Evolutionary conservation across 352 stramenopile genomes (phyloP).

Genomic region (Pythium phragmiticola): DNA sequence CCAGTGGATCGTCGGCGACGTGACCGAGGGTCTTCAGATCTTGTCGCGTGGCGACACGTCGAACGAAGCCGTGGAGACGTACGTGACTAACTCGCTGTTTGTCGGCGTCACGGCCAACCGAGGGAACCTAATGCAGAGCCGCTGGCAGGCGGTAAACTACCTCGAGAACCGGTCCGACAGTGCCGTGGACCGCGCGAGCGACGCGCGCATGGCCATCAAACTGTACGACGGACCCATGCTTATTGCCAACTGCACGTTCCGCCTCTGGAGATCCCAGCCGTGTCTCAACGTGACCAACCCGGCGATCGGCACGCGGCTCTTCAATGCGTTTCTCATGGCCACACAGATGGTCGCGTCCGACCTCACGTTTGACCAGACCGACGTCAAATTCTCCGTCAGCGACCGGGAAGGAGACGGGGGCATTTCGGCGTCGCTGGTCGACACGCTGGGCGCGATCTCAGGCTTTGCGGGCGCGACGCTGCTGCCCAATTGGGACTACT

Average conservation of each 20-base stretch:
- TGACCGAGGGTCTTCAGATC: constrained; percentile 39
- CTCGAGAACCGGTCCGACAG: constrained; percentile 39
- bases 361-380: constrained; percentile 31
- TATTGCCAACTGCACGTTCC: constrained; percentile 36
- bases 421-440: constrained; percentile 33
- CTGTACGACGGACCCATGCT: constrained; percentile 40
- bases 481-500: constrained; percentile 38
- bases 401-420: constrained; percentile 35
- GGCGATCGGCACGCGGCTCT: constrained; percentile 34
- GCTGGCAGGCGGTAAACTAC: constrained; percentile 40
- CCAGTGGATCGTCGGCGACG: constrained; percentile 36
- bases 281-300: constrained; percentile 42
- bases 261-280: constrained; percentile 36
- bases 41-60: constrained; percentile 37
- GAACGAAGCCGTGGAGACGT: constrained; percentile 27
- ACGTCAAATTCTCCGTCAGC: constrained; percentile 24
- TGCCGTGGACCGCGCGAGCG: constrained; percentile 28
- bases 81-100: constrained; percentile 38
- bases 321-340: constrained; percentile 40
- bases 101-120: constrained; percentile 38
- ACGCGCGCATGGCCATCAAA: constrained; percentile 36
- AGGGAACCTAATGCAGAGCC: constrained; percentile 34
- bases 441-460: constrained; percentile 31
- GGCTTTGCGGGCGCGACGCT: constrained; percentile 23
- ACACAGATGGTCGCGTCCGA: constrained; percentile 24